Conservation (phyloP, 129 eudicot species). For the Flaveria robusta region DNA sequence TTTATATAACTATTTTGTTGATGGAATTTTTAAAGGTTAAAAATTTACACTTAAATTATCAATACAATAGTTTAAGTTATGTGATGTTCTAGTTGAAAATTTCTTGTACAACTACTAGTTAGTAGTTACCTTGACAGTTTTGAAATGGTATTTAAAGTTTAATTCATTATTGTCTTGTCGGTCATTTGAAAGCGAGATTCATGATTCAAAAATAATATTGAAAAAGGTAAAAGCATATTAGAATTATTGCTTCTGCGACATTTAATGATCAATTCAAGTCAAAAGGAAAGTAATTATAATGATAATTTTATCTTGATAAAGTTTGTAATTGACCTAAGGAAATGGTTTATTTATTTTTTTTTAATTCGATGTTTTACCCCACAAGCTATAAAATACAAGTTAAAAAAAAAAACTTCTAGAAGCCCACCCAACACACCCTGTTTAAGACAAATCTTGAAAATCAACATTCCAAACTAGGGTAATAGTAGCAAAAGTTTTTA, state of each 20-base stretch:
- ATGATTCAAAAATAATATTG: constrained; percentile 15
- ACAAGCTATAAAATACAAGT: background rate
- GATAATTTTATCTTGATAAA: background rate
- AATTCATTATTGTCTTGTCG: constrained; percentile 14
- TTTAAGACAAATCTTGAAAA: no score
- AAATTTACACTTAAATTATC: no score
- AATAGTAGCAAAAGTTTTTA: no score
- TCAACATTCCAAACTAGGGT: no score
- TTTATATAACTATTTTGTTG: background rate
- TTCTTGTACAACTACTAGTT: background rate
- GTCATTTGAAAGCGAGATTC: constrained; percentile 9
- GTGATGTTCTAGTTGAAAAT: background rate
- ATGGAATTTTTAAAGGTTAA: background rate
- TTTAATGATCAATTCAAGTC: background rate
- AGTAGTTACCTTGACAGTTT: background rate
- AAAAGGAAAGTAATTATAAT: background rate
- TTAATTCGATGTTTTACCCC: background rate
- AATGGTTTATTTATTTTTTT: background rate
- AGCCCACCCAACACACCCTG: no score
- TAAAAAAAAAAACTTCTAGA: no score
- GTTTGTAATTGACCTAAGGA: constrained; percentile 7
- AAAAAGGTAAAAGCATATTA: background rate
- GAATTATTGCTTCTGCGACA: background rate
- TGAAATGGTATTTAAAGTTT: background rate
- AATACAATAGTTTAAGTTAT: no score